Evolutionary conservation across 2,329 filamentous ascomycete species (phyloP).

Genomic region (Lasiodiplodia sp.): DNA sequence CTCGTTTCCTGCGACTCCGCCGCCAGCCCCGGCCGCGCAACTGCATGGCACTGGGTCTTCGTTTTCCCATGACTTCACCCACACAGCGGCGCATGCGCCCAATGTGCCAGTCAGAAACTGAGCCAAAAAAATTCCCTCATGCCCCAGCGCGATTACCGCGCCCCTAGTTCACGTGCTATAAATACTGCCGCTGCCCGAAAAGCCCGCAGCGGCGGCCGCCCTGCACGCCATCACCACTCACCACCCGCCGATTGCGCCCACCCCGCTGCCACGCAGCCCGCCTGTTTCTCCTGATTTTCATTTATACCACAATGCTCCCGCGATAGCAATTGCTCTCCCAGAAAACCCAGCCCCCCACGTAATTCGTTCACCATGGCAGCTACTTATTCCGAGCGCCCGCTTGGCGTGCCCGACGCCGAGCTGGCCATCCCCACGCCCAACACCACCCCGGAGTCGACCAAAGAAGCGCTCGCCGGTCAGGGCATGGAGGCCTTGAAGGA

Average conservation of each 20-base stretch:
- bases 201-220: conserved; percentile 24
- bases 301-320: conserved; percentile 41
- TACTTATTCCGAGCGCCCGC: conserved; percentile 27
- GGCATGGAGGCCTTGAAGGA: conserved; percentile 80
- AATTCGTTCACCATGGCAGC: conserved; percentile 15
- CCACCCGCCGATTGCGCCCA: conserved; percentile 3
- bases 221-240: conserved; percentile 24
- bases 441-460: conserved; percentile 19
- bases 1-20: conserved; percentile 24
- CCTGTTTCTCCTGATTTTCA: conserved; percentile 9
- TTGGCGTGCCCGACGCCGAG: conserved; percentile 21
- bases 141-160: conserved; percentile 1
- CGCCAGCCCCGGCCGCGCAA: conserved; percentile 7
- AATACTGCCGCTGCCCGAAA: conserved; percentile 19
- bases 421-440: conserved; percentile 17
- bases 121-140: conserved; percentile 17
- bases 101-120: neutral
- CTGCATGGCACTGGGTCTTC: neutral
- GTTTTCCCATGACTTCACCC: conserved; percentile 9
- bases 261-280: conserved; percentile 14
- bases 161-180: conserved; percentile 10
- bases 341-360: neutral
- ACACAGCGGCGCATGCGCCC: conserved; percentile 2
- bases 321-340: conserved; percentile 38
- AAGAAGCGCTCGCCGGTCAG: conserved; percentile 46